Percentiles rank a stretch among this genome's conserved stretches.
These are phyloP conservation scores for Malus hybrid DNA, from an alignment of 331 rosid genomes.

Conservation along the genomic window DNA sequence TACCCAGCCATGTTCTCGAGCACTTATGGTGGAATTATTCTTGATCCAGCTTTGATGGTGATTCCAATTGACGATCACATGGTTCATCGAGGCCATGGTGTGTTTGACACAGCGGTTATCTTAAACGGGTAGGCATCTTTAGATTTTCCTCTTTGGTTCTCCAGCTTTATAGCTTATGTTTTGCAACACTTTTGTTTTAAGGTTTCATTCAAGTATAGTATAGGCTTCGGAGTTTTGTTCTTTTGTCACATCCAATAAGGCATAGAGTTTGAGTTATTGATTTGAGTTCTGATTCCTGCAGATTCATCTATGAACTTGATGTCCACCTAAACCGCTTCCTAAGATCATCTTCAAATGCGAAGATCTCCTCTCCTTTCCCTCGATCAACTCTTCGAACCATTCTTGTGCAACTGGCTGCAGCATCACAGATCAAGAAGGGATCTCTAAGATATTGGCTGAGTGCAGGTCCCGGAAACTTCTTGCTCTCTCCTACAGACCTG, in stretches of 20 bases:
- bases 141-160: background rate
- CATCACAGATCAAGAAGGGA: slow-evolving; percentile 59
- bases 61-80: slow-evolving; percentile 84
- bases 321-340: slow-evolving; percentile 79
- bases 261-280: background rate
- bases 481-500: slow-evolving; percentile 50
- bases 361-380: slow-evolving; percentile 53
- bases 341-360: slow-evolving; percentile 69
- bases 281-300: slow-evolving; percentile 19
- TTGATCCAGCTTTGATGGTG: slow-evolving; percentile 84
- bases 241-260: background rate
- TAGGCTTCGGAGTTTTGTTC: background rate
- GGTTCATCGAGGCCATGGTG: slow-evolving; percentile 89
- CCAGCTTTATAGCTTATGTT: background rate
- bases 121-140: slow-evolving; percentile 49
- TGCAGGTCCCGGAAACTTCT: slow-evolving; percentile 83
- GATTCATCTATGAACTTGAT: slow-evolving; percentile 79
- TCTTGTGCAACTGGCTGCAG: slow-evolving; percentile 65
- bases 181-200: background rate
- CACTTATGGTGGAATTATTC: slow-evolving; percentile 74
- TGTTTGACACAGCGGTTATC: slow-evolving; percentile 65
- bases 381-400: slow-evolving; percentile 62
- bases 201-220: background rate
- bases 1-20: slow-evolving; percentile 90
- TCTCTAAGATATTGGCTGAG: slow-evolving; percentile 71